Conservation (phyloP, 1,284 basidiomycete species). For the Cutaneotrichosporon mucoides region DNA sequence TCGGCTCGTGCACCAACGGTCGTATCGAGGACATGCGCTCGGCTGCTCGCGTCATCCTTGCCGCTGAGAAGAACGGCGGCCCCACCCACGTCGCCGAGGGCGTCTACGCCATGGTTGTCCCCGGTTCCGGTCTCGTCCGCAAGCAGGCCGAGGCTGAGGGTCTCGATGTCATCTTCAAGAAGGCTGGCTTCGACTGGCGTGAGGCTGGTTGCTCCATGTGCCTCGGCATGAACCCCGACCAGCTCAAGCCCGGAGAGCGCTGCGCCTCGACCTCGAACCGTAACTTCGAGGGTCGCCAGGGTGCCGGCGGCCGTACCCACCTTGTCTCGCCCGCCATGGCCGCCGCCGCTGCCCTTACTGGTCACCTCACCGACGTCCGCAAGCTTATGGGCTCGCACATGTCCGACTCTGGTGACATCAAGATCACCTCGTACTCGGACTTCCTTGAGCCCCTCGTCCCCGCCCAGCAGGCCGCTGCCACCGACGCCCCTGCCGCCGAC, state of each 20-base stretch:
- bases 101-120: slow-evolving; percentile 90
- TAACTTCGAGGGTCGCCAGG: slow-evolving; percentile 92
- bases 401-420: slow-evolving; percentile 55
- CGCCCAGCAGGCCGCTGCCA: slow-evolving; percentile 53
- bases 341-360: slow-evolving; percentile 85
- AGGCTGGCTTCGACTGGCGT: slow-evolving; percentile 95
- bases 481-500: slow-evolving; percentile 58
- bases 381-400: slow-evolving; percentile 62
- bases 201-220: slow-evolving; percentile 99
- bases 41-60: slow-evolving; percentile 73
- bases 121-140: slow-evolving; percentile 90
- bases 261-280: slow-evolving; percentile 96
- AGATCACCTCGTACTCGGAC: slow-evolving; percentile 64
- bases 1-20: slow-evolving; percentile 95
- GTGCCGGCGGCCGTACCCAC: slow-evolving; percentile 87
- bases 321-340: slow-evolving; percentile 94
- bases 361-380: slow-evolving; percentile 82
- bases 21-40: slow-evolving; percentile 93
- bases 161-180: slow-evolving; percentile 82
- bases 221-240: slow-evolving; percentile 96
- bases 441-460: slow-evolving; percentile 72
- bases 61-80: slow-evolving; percentile 45
- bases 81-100: slow-evolving; percentile 64
- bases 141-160: slow-evolving; percentile 93
- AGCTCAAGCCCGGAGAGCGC: slow-evolving; percentile 80